Evolutionary conservation across 768 basidiomycete genomes (phyloP).

Genomic region (Mrakia blollopis): DNA sequence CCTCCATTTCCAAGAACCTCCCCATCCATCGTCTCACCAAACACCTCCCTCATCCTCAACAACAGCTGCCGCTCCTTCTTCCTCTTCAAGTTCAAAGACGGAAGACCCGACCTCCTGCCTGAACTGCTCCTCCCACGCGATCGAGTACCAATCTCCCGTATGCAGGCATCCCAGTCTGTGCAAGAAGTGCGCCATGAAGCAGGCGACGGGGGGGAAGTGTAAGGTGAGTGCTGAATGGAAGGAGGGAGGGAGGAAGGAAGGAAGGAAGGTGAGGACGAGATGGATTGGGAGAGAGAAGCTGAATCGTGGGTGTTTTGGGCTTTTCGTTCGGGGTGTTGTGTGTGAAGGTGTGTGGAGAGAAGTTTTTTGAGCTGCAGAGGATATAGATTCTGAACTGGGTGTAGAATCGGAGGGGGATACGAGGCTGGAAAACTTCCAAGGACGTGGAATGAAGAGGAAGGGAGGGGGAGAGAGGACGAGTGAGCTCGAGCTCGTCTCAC

Average conservation of each 20-base stretch:
- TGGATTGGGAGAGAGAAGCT: neutral
- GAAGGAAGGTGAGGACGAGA: neutral
- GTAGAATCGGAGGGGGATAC: no score
- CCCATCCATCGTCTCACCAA: neutral
- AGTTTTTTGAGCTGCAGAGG: slow-evolving; percentile 26
- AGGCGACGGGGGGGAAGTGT: slow-evolving; percentile 27
- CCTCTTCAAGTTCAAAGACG: neutral
- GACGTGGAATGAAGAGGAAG: neutral
- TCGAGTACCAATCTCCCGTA: slow-evolving; percentile 4
- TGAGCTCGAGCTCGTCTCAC: neutral
- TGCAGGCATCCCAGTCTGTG: slow-evolving; percentile 14
- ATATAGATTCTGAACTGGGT: neutral
- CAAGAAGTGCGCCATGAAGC: slow-evolving; percentile 19
- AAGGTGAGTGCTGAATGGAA: neutral
- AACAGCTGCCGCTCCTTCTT: neutral
- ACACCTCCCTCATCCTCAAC: neutral
- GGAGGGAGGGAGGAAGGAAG: neutral
- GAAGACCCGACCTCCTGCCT: neutral
- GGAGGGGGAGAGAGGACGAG: neutral
- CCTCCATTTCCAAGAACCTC: neutral
- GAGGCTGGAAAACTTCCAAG: no score
- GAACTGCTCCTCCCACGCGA: slow-evolving; percentile 13
- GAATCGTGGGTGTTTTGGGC: neutral
- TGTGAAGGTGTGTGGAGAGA: slow-evolving; percentile 18
- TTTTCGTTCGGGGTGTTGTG: no score